Evolutionary conservation across 1,284 basidiomycete species (phyloP).

Genomic region (Ceratobasidium sp.): DNA sequence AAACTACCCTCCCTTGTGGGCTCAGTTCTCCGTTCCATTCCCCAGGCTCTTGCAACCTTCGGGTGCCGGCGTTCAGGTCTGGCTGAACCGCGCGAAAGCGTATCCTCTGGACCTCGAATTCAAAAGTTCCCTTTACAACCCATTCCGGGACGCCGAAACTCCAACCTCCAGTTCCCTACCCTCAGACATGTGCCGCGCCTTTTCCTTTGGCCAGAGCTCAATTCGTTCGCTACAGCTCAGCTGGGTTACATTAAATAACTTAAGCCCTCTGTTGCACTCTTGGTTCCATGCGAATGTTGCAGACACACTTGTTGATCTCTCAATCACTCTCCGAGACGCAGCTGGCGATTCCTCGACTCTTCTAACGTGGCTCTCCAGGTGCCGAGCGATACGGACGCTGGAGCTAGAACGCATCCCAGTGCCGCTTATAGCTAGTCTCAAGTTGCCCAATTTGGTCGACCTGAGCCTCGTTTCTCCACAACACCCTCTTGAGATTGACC

Average conservation of each 20-base stretch:
- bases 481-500: background rate
- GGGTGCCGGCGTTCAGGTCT: background rate
- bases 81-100: background rate
- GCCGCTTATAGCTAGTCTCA: background rate
- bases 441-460: background rate
- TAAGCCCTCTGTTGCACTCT: background rate
- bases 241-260: background rate
- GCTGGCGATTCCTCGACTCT: background rate
- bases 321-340: background rate
- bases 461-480: background rate
- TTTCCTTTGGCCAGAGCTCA: background rate
- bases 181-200: background rate
- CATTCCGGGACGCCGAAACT: no score
- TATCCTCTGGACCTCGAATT: background rate
- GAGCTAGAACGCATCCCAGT: background rate
- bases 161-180: background rate
- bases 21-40: background rate
- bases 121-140: background rate
- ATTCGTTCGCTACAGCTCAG: background rate
- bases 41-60: background rate
- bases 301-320: background rate
- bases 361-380: background rate
- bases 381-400: background rate
- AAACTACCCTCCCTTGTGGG: background rate
- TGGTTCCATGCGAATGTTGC: background rate